Conservation (phyloP, 2,329 filamentous ascomycete species). For the Claviceps sp. region DNA sequence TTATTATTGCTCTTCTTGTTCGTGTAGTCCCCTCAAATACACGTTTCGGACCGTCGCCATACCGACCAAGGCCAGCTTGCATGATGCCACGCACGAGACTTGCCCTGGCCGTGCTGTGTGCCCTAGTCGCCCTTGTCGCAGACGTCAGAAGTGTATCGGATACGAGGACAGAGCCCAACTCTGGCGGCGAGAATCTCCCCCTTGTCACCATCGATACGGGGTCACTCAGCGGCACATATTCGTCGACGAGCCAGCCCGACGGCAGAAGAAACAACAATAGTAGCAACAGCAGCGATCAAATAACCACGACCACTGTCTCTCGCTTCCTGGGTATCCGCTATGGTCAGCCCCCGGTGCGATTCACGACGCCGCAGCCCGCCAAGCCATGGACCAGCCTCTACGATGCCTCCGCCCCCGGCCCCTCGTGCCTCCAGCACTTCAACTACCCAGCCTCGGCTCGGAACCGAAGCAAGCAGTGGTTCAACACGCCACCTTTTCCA, state of each 20-base stretch:
- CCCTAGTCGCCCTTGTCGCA: background rate
- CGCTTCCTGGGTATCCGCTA: constrained; percentile 19
- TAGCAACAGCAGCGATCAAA: no score
- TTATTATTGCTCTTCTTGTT: no score
- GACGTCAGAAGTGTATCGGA: background rate
- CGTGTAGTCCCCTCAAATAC: background rate
- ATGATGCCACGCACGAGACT: background rate
- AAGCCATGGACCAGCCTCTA: constrained; percentile 10
- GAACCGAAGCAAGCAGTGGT: constrained; percentile 9
- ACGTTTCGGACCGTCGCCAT: background rate
- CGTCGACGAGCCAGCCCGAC: background rate
- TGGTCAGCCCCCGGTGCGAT: constrained; percentile 14
- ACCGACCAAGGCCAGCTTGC: no score
- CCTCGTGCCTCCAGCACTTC: constrained; percentile 16
- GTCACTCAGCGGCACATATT: background rate
- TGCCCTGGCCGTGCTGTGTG: background rate
- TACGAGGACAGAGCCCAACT: background rate
- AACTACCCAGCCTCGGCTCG: constrained; percentile 9
- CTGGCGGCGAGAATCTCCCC: background rate
- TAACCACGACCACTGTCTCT: background rate
- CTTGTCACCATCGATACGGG: background rate
- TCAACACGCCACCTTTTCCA: constrained; percentile 12
- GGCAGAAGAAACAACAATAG: no score
- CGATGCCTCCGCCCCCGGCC: constrained; percentile 13
- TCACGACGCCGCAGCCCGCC: constrained; percentile 10